Conservation (phyloP, 306 rosid genomes). For the Lathyrus oleraceus region DNA sequence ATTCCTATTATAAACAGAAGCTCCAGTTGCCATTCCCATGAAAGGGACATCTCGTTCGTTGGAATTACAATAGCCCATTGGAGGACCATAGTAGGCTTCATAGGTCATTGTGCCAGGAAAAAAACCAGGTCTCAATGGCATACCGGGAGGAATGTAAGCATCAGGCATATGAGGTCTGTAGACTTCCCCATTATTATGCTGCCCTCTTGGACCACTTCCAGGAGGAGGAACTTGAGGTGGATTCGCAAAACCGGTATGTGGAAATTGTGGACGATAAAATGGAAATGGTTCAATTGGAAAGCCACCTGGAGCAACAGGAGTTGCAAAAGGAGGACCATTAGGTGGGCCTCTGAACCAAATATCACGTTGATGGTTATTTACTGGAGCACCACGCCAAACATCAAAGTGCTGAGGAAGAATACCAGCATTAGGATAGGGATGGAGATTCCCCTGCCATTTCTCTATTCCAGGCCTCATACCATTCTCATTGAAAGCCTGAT, state of each 20-base stretch:
- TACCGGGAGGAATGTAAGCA: constrained; percentile 70
- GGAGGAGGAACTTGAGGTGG: constrained; percentile 65
- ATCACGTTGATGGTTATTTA: constrained; percentile 77
- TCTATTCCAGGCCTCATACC: constrained; percentile 60
- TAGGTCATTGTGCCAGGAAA: constrained; percentile 76
- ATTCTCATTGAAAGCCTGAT: constrained; percentile 57
- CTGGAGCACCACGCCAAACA: constrained; percentile 77
- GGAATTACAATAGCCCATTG: constrained; percentile 71
- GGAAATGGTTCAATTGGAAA: constrained; percentile 85
- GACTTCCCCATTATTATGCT: constrained; percentile 83
- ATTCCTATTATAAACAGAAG: constrained; percentile 64
- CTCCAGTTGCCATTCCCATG: constrained; percentile 71
- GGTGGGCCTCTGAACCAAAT: constrained; percentile 94
- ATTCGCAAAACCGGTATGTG: constrained; percentile 66
- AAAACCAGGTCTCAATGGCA: constrained; percentile 87
- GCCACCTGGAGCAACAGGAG: constrained; percentile 73
- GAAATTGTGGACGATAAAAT: constrained; percentile 75
- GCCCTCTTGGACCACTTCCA: constrained; percentile 75
- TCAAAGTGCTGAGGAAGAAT: constrained; percentile 75
- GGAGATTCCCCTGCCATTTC: constrained; percentile 84
- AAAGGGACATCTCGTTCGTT: constrained; percentile 76
- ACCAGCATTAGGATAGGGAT: constrained; percentile 65
- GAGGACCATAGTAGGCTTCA: constrained; percentile 77
- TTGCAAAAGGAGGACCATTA: constrained; percentile 76
- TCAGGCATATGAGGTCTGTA: constrained; percentile 87